These are phyloP conservation scores for Arthrinium puccinioides DNA, from an alignment of 2,329 filamentous ascomycete genomes.

Conservation along the genomic window DNA sequence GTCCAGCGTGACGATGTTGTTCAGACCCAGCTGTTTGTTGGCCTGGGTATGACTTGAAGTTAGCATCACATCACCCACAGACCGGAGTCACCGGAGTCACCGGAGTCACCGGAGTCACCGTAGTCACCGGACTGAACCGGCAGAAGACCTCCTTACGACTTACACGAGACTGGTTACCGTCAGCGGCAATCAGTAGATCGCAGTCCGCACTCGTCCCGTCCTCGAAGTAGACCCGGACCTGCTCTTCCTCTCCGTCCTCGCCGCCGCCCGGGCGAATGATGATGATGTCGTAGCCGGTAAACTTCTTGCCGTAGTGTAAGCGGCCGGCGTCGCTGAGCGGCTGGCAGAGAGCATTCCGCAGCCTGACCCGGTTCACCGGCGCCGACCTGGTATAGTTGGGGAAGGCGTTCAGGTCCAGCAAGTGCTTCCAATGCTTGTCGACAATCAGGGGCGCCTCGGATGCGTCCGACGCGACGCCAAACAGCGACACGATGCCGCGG, in stretches of 20 bases:
- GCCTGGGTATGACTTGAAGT: constrained; percentile 1
- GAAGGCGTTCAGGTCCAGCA: constrained; percentile 10
- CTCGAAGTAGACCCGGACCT: constrained; percentile 5
- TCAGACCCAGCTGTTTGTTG: constrained; percentile 6
- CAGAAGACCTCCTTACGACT: too few relatives aligned
- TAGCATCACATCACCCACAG: too few relatives aligned
- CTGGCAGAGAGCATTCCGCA: constrained; percentile 9
- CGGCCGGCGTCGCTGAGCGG: constrained; percentile 6
- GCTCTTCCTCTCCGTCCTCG: not conserved
- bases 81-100: not conserved
- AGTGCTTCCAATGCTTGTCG: not conserved
- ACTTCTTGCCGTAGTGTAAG: constrained; percentile 9
- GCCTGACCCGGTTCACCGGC: constrained; percentile 10
- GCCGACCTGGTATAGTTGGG: constrained; percentile 11
- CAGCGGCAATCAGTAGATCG: constrained; percentile 12
- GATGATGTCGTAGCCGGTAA: constrained; percentile 8
- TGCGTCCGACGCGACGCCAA: constrained; percentile 1
- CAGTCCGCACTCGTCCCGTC: constrained; percentile 10
- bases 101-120: too few relatives aligned
- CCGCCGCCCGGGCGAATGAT: not conserved
- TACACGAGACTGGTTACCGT: too few relatives aligned
- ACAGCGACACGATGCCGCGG: not conserved
- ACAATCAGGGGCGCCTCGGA: constrained; percentile 8
- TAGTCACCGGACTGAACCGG: constrained; percentile 4
- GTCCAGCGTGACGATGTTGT: constrained; percentile 9